These are phyloP conservation scores for Globomyces sp. DNA, from an alignment of 371 early-diverging fungal species.

Conservation along the genomic window DNA sequence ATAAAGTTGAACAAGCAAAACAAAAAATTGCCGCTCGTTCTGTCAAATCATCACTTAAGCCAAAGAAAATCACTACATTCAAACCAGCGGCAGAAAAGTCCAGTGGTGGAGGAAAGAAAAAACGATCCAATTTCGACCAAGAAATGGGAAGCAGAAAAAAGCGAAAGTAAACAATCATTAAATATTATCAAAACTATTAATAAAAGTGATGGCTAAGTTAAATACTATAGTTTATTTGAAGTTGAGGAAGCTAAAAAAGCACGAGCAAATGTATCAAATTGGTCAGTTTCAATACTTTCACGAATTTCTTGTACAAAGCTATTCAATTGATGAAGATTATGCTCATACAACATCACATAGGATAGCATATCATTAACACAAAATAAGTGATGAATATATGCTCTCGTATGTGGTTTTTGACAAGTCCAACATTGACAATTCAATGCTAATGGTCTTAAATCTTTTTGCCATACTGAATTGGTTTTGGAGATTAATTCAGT, in stretches of 20 bases:
- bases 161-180: neutral
- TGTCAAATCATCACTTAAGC: neutral
- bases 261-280: neutral
- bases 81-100: neutral
- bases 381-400: conserved; percentile 20
- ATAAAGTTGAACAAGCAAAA: conserved; percentile 49
- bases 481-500: neutral
- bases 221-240: no score
- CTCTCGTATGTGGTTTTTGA: conserved; percentile 11
- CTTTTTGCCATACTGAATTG: conserved; percentile 9
- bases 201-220: no score
- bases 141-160: conserved; percentile 8
- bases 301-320: conserved; percentile 11
- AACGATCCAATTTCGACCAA: neutral
- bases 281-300: neutral
- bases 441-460: neutral
- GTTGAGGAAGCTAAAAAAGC: no score
- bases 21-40: conserved; percentile 45
- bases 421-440: conserved; percentile 17
- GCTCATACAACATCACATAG: conserved; percentile 14
- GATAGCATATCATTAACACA: conserved; percentile 20
- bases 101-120: neutral
- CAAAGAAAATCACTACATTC: neutral
- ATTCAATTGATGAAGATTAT: conserved; percentile 16
- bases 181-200: no score